Evolutionary conservation across 352 stramenopile genomes (phyloP), one percentile per base, ranked within the genome.

Genomic region (Phytophthora boehmeriae): DNA sequence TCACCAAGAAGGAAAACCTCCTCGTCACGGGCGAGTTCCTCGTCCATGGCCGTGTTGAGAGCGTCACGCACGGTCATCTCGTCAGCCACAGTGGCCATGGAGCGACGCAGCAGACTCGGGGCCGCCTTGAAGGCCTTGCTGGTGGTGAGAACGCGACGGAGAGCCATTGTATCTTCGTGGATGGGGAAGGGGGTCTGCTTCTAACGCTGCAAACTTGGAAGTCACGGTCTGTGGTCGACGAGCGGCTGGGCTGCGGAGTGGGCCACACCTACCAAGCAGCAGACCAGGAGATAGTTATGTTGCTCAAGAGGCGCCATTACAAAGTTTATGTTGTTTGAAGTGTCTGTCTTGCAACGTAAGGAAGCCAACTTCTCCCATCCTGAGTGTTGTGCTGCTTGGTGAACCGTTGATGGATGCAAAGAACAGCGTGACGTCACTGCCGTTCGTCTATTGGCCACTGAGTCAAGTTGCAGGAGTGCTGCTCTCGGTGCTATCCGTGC

Each of bases 11-110:
- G 63, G 72, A 98, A 98, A 2, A 98, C 93, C 43, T 83, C 76
- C 35, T 98, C 89, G 73, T 99, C 97, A 47, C 95, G 87, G 57
- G 89, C 92, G 80, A 99, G 98, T 83, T 99, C 98, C 77, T 99
- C 97, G 75, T 99, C 97, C 59, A 99, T 91, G 46, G 93, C 98
- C 36, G 93, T 86, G 86, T 99, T 99, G 66, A 99, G 96, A 28
- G 98, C 98, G 66, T 99, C 98, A 68, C 98, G 93, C 56, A 99
- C 96, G 1, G 96, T 97, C 86, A 99, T 97, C 71, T 89, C 80
- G 66, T 78, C 78, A 14, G 86, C 64, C 25, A 90, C 80, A 2
- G 80, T 91, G 51, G 86, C 80, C 86, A 94, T 94, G 60, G 66
- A 67, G 72, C 86, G 86, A 52, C 77, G 79, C 49, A 77, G 60